Conservation (phyloP, 208 protist species). For the Crithidia fasciculata region DNA sequence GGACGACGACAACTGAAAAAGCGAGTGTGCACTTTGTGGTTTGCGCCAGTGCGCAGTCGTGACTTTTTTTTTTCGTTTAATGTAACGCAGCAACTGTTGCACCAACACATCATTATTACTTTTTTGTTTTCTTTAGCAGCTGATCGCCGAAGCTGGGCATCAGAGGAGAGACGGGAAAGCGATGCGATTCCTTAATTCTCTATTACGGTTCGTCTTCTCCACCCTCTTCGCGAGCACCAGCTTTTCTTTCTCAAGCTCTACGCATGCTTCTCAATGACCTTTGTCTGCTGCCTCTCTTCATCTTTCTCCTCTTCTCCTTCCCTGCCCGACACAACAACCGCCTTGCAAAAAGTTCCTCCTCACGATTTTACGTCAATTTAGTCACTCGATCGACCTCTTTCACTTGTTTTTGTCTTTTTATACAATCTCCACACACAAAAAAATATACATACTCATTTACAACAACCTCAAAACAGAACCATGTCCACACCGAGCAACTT, state of each 20-base stretch:
- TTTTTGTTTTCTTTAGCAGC: not conserved
- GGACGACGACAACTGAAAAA: slow-evolving; percentile 40
- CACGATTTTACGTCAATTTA: no score
- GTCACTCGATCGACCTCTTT: no score
- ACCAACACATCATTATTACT: not conserved
- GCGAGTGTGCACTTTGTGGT: not conserved
- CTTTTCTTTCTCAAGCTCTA: no score
- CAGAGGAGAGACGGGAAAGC: no score
- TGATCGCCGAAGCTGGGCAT: no score
- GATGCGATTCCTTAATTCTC: no score
- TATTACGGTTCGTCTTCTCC: no score
- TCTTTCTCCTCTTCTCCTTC: not conserved
- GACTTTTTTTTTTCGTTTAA: no score
- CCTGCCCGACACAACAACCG: not conserved
- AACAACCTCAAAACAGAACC: slow-evolving; percentile 13
- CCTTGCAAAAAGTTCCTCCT: not conserved
- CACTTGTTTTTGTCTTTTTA: slow-evolving; percentile 10
- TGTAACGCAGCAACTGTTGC: no score
- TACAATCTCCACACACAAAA: not conserved
- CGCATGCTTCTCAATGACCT: no score
- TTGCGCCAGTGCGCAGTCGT: no score
- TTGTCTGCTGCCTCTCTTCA: not conserved
- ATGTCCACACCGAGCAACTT: slow-evolving; percentile 32
- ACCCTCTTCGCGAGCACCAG: no score
- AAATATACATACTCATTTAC: not conserved